Percentiles rank a stretch among this genome's conserved stretches.
Evolutionary conservation across 2,329 filamentous ascomycete species (phyloP).

Genomic region (Exophiala sideris): DNA sequence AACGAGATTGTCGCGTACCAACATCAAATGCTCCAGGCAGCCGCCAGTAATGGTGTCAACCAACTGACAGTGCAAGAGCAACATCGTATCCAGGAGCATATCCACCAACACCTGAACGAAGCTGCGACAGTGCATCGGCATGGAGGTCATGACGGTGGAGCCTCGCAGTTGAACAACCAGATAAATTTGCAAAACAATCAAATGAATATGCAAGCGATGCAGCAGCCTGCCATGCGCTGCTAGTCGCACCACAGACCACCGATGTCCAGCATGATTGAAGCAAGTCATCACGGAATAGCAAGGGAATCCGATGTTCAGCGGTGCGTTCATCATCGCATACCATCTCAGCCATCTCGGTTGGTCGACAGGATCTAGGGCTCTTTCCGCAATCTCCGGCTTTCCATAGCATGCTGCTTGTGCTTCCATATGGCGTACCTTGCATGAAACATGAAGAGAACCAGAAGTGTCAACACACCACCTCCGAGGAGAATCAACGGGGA

Average conservation of each 20-base stretch:
- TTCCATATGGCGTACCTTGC: neutral
- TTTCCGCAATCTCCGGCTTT: neutral
- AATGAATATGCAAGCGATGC: too few species aligned
- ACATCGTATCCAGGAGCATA: neutral
- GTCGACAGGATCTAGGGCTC: neutral
- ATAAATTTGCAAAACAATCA: too few species aligned
- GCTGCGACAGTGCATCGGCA: neutral
- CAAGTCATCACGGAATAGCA: neutral
- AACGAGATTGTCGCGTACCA: neutral
- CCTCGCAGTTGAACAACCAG: too few species aligned
- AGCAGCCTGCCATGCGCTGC: too few species aligned
- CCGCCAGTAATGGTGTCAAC: neutral
- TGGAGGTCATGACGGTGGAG: neutral
- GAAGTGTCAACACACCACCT: neutral
- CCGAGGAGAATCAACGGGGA: neutral
- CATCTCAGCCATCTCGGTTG: too few species aligned
- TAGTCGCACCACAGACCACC: too few species aligned
- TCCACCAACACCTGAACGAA: neutral
- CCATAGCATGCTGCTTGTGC: neutral
- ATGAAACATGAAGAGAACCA: neutral
- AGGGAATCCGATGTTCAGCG: neutral
- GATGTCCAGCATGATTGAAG: too few species aligned
- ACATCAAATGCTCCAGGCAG: neutral
- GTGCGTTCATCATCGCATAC: too few species aligned
- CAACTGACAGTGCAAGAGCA: neutral